Evolutionary conservation across 2,329 filamentous ascomycete species (phyloP).

Genomic region (Albifimbria verrucaria): DNA sequence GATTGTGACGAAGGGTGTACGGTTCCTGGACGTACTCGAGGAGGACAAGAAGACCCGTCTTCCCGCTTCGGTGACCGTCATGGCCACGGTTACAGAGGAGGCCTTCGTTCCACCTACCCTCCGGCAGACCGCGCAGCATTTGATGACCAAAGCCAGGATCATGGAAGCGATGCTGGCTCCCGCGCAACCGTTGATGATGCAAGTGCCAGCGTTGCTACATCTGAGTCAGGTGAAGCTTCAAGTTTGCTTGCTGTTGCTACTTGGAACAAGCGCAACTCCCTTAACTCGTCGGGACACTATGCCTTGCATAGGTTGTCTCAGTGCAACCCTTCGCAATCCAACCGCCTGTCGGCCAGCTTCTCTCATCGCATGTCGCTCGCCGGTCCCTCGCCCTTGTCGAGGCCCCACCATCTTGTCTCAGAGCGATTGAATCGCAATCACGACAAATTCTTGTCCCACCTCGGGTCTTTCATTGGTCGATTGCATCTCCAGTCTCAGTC

Average conservation of each 20-base stretch:
- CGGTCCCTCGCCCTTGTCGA: slow-evolving; percentile 60
- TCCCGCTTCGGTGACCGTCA: slow-evolving; percentile 53
- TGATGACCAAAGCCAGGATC: slow-evolving; percentile 31
- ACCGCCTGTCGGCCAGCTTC: slow-evolving; percentile 51
- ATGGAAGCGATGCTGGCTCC: slow-evolving; percentile 37
- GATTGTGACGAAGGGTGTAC: slow-evolving; percentile 85
- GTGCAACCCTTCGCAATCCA: slow-evolving; percentile 31
- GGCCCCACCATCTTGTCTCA: slow-evolving; percentile 74
- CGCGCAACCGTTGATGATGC: slow-evolving; percentile 29
- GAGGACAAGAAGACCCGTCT: slow-evolving; percentile 53
- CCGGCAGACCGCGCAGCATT: slow-evolving; percentile 56
- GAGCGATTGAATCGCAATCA: slow-evolving; percentile 76
- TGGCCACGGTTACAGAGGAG: slow-evolving; percentile 60
- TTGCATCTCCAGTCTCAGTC: slow-evolving; percentile 92
- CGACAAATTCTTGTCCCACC: slow-evolving; percentile 83
- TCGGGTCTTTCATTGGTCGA: slow-evolving; percentile 88
- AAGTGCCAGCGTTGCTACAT: slow-evolving; percentile 28
- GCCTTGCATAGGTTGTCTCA: slow-evolving; percentile 34
- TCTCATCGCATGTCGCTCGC: slow-evolving; percentile 76
- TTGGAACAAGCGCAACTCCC: slow-evolving; percentile 40
- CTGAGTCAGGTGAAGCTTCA: slow-evolving; percentile 33
- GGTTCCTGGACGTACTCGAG: slow-evolving; percentile 83
- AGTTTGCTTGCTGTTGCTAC: slow-evolving; percentile 30
- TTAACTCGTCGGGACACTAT: slow-evolving; percentile 29
- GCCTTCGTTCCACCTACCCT: slow-evolving; percentile 59